Conservation (phyloP, 2,329 filamentous ascomycete genomes). For the Elsinoe ampelina region DNA sequence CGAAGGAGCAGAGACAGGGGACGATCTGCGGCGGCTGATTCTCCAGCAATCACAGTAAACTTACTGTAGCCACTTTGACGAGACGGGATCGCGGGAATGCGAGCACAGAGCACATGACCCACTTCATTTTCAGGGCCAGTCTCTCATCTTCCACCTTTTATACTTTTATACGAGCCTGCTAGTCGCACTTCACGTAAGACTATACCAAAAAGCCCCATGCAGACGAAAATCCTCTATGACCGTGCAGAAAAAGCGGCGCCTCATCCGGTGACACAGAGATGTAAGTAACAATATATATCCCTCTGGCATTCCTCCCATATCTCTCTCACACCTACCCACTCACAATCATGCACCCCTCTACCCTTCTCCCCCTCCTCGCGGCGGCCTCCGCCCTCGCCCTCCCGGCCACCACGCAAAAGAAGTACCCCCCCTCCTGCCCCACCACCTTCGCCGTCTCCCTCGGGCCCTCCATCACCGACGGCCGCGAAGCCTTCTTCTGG, state of each 20-base stretch:
- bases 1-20: neutral
- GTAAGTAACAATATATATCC: neutral
- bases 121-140: neutral
- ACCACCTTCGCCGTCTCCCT: neutral
- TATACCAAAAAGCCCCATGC: neutral
- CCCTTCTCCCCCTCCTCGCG: neutral
- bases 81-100: neutral
- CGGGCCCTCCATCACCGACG: neutral
- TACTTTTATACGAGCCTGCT: conserved; percentile 1
- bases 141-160: neutral
- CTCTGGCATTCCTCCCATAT: neutral
- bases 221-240: neutral
- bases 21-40: conserved; percentile 3
- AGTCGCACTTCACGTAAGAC: conserved; percentile 1
- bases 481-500: neutral
- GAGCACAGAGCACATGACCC: conserved; percentile 1
- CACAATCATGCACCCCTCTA: neutral
- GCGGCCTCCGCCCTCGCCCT: neutral
- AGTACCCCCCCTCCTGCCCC: neutral
- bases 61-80: neutral
- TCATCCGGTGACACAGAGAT: neutral
- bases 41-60: neutral
- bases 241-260: neutral
- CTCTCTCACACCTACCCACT: neutral
- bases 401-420: neutral